phyloP scores from a whole-genome alignment of 345 rosid genomes.

The Hevea brasiliensis region DNA sequence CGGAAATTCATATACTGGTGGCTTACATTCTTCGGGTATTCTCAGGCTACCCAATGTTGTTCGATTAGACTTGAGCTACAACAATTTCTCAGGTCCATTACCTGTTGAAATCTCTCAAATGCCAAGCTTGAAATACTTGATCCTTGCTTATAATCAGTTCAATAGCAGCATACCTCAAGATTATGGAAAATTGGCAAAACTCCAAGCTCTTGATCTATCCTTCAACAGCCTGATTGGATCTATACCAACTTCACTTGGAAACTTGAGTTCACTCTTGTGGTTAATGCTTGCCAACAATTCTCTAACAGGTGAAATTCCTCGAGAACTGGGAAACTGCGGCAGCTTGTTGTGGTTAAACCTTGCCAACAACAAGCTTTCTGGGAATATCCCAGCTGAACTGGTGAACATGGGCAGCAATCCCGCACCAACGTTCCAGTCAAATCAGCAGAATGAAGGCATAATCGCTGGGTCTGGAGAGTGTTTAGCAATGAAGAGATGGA shows the following conservation, averaged over 20 bases:
- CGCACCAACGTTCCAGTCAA: conserved; percentile 49
- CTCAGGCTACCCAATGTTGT: conserved; percentile 49
- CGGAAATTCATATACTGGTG: conserved; percentile 60
- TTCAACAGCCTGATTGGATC: conserved; percentile 63
- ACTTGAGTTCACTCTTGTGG: conserved; percentile 75
- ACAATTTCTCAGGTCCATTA: conserved; percentile 66
- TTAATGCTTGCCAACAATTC: conserved; percentile 88
- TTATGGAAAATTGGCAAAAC: conserved; percentile 53
- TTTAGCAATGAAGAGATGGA: conserved; percentile 81
- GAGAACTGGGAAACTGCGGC: conserved; percentile 65
- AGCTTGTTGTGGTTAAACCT: conserved; percentile 91
- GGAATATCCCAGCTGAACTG: conserved; percentile 59
- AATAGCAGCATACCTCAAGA: conserved; percentile 65
- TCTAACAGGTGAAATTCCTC: conserved; percentile 64
- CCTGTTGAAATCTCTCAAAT: conserved; percentile 60
- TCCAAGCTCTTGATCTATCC: conserved; percentile 90
- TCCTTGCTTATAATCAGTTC: conserved; percentile 64
- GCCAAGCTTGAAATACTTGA: conserved; percentile 58
- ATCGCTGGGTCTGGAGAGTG: conserved; percentile 77
- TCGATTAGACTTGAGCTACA: conserved; percentile 74
- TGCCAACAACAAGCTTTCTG: conserved; percentile 72
- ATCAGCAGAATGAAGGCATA: conserved; percentile 34
- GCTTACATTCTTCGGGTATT: conserved; percentile 66
- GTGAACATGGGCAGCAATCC: conserved; percentile 60
- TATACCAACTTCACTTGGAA: conserved; percentile 68